A percentile compares a stretch with the other conserved stretches of the same genome.
phyloP scores from a whole-genome alignment of 306 rosid species.

The Calophaca sinica region DNA sequence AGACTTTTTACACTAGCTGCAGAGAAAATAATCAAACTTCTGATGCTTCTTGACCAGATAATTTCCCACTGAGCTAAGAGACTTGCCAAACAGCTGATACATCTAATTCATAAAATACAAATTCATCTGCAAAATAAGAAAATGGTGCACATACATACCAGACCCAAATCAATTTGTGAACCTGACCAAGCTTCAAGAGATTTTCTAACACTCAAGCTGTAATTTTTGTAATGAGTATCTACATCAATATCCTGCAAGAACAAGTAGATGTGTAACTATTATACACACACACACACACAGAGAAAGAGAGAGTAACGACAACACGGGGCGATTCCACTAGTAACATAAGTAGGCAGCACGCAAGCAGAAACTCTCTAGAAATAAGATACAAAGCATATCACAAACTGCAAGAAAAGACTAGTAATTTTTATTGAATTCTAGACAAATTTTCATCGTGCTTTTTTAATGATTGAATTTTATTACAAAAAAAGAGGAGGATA shows the following conservation, averaged over 20 bases:
- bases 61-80: slow-evolving; percentile 16
- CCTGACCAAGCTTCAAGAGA: slow-evolving; percentile 97
- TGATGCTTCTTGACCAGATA: slow-evolving; percentile 16
- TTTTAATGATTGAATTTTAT: background rate
- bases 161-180: slow-evolving; percentile 83
- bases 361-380: slow-evolving; percentile 29
- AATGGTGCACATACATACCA: slow-evolving; percentile 64
- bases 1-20: slow-evolving; percentile 21
- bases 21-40: slow-evolving; percentile 37
- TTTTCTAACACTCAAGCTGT: slow-evolving; percentile 70
- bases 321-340: slow-evolving; percentile 1
- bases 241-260: slow-evolving; percentile 75
- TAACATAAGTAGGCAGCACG: slow-evolving; percentile 27
- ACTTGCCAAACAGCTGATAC: slow-evolving; percentile 8
- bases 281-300: slow-evolving; percentile 13
- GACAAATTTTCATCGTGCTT: background rate
- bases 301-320: background rate
- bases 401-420: slow-evolving; percentile 23
- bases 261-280: slow-evolving; percentile 36
- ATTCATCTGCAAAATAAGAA: slow-evolving; percentile 21
- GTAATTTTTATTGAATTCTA: slow-evolving; percentile 10
- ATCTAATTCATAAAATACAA: slow-evolving; percentile 28
- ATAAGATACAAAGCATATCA: background rate
- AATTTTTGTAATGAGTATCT: slow-evolving; percentile 69
- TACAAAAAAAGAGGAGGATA: slow-evolving; percentile 10